Conservation (phyloP, 2,329 filamentous ascomycete genomes). For the Blumeria graminis region DNA sequence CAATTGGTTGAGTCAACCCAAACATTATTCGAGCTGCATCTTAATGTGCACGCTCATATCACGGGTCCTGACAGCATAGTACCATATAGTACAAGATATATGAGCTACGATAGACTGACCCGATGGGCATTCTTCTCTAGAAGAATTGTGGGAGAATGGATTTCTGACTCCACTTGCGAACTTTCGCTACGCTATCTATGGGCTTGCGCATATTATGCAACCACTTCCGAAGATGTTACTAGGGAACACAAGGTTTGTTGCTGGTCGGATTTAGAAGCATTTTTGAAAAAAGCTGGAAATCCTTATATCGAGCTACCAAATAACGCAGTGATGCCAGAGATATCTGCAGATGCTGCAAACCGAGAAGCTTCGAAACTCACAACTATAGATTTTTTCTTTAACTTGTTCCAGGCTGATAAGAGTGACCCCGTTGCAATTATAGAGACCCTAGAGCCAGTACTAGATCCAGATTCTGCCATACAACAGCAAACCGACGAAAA, state of each 20-base stretch:
- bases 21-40: constrained; percentile 39
- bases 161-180: constrained; percentile 12
- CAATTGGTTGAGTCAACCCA: constrained; percentile 27
- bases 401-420: constrained; percentile 63
- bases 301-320: constrained; percentile 44
- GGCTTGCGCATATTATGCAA: constrained; percentile 38
- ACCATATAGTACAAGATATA: constrained; percentile 22
- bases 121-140: constrained; percentile 35
- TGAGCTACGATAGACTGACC: constrained; percentile 32
- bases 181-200: constrained; percentile 38
- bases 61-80: constrained; percentile 33
- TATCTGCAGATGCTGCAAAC: constrained; percentile 64
- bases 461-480: constrained; percentile 44
- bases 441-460: constrained; percentile 72
- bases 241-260: constrained; percentile 36
- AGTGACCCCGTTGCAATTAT: constrained; percentile 67
- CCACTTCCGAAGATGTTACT: constrained; percentile 26
- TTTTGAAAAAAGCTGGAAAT: constrained; percentile 24
- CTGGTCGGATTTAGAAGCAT: constrained; percentile 34
- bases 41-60: constrained; percentile 39
- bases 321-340: constrained; percentile 67
- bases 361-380: constrained; percentile 79
- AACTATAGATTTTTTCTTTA: constrained; percentile 89
- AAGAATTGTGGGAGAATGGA: constrained; percentile 20
- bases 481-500: constrained; percentile 9